A percentile compares a stretch with the other conserved stretches of the same genome.
phyloP scores from a whole-genome alignment of 2,329 filamentous ascomycete species.

The Alternaria atra region DNA sequence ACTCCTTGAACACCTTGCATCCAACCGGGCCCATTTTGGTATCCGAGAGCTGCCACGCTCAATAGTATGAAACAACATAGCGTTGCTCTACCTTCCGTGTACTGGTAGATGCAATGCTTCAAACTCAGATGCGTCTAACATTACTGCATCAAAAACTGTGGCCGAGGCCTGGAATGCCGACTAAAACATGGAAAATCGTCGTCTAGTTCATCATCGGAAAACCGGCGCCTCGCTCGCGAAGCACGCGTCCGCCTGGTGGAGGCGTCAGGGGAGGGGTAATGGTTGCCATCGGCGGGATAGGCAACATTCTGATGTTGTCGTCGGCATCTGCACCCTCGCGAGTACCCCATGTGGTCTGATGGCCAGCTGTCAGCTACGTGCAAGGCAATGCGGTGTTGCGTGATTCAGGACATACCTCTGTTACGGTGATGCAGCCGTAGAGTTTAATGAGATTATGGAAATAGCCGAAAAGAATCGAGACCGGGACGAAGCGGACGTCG shows the following conservation, averaged over 20 bases:
- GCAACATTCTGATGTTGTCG: conserved; percentile 53
- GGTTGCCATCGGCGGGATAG: conserved; percentile 44
- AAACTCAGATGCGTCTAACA: conserved; percentile 48
- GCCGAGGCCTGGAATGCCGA: conserved; percentile 32
- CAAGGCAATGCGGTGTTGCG: conserved; percentile 24
- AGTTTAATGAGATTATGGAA: conserved; percentile 93
- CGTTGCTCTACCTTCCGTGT: conserved; percentile 32
- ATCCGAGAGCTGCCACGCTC: conserved; percentile 43
- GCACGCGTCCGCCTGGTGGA: conserved; percentile 43
- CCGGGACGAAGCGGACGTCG: conserved; percentile 79
- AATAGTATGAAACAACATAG: conserved; percentile 26
- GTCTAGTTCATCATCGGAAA: conserved; percentile 40
- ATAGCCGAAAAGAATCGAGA: conserved; percentile 92
- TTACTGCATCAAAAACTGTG: conserved; percentile 42
- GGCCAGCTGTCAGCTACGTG: conserved; percentile 28
- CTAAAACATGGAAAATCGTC: conserved; percentile 34
- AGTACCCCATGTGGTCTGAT: conserved; percentile 92
- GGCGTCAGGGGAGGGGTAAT: conserved; percentile 49
- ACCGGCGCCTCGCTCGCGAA: conserved; percentile 47
- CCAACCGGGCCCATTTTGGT: conserved; percentile 43
- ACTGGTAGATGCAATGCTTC: conserved; percentile 32
- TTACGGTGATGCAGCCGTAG: conserved; percentile 79
- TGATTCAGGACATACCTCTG: conserved; percentile 46
- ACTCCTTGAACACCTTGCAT: conserved; percentile 45
- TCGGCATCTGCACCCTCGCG: conserved; percentile 89